Conservation (phyloP, 2,329 filamentous ascomycete species). For the Neopestalotiopsis rosae region DNA sequence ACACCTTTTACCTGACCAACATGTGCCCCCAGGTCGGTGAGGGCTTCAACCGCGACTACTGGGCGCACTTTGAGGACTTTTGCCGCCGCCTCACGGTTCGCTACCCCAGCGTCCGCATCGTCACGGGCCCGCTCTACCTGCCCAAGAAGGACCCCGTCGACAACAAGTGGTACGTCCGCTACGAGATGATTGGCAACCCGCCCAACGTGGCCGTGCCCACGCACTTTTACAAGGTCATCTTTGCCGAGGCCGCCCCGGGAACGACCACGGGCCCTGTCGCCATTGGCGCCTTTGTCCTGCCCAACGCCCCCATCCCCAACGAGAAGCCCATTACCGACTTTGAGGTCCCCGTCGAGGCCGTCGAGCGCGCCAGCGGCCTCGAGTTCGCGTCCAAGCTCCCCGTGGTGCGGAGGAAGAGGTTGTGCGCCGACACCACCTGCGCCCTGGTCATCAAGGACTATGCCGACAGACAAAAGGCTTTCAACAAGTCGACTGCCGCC, state of each 20-base stretch:
- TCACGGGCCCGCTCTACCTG: conserved; percentile 93
- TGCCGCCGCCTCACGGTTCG: conserved; percentile 79
- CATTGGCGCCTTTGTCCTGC: conserved; percentile 91
- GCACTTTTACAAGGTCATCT: conserved; percentile 99
- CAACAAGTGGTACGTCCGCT: conserved; percentile 93
- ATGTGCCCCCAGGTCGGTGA: conserved; percentile 99
- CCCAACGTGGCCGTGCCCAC: conserved; percentile 96
- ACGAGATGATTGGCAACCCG: conserved; percentile 94
- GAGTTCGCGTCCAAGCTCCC: conserved; percentile 88
- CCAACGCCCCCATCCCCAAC: conserved; percentile 88
- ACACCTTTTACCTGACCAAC: conserved; percentile 90
- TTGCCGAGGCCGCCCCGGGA: conserved; percentile 83
- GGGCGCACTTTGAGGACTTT: conserved; percentile 98
- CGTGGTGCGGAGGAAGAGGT: conserved; percentile 70
- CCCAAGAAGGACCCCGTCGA: conserved; percentile 81
- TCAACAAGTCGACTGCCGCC: conserved; percentile 43
- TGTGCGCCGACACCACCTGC: conserved; percentile 89
- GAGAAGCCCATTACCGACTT: conserved; percentile 88
- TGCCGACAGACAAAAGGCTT: conserved; percentile 64
- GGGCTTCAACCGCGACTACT: conserved; percentile 99
- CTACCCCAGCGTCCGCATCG: conserved; percentile 88
- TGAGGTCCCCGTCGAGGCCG: conserved; percentile 90
- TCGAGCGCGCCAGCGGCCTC: conserved; percentile 90
- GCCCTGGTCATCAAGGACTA: conserved; percentile 84
- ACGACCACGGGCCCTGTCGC: conserved; percentile 70